phyloP scores from a whole-genome alignment of 768 basidiomycete species.

The Gloeopeniophorella convolvens region DNA sequence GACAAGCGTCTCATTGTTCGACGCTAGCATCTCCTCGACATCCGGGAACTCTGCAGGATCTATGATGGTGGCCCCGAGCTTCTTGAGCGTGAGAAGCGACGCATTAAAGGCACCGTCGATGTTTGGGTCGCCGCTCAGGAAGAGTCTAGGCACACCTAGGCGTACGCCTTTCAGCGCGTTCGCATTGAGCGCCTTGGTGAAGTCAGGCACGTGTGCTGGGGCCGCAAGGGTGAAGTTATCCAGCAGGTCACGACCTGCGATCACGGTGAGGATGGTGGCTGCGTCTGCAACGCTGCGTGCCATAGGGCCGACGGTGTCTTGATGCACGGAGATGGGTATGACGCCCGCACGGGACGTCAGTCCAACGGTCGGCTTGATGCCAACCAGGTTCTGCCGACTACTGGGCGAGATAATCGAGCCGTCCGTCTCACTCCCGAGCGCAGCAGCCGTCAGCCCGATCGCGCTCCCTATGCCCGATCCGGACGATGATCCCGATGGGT shows the following conservation, averaged over 20 bases:
- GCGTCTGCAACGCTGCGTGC: slow-evolving; percentile 48
- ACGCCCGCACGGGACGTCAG: slow-evolving; percentile 49
- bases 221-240: slow-evolving; percentile 39
- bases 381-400: slow-evolving; percentile 49
- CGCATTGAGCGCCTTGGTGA: slow-evolving; percentile 43
- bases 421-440: slow-evolving; percentile 44
- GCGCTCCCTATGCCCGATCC: slow-evolving; percentile 37
- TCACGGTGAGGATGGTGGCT: slow-evolving; percentile 45
- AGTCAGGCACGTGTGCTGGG: slow-evolving; percentile 49
- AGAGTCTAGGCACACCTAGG: slow-evolving; percentile 40
- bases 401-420: slow-evolving; percentile 43
- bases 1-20: slow-evolving; percentile 48
- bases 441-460: slow-evolving; percentile 37
- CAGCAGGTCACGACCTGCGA: slow-evolving; percentile 37
- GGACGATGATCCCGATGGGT: slow-evolving; percentile 38
- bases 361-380: slow-evolving; percentile 56
- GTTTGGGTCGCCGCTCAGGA: slow-evolving; percentile 24
- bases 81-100: slow-evolving; percentile 32
- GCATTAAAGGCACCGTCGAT: slow-evolving; percentile 35
- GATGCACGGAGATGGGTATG: slow-evolving; percentile 49
- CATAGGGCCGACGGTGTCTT: slow-evolving; percentile 57
- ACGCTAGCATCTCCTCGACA: slow-evolving; percentile 40
- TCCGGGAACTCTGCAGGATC: slow-evolving; percentile 60
- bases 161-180: slow-evolving; percentile 42
- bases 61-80: slow-evolving; percentile 44